Conservation (phyloP, 164 flowering plant species). For the Macadamia tetraphylla region DNA sequence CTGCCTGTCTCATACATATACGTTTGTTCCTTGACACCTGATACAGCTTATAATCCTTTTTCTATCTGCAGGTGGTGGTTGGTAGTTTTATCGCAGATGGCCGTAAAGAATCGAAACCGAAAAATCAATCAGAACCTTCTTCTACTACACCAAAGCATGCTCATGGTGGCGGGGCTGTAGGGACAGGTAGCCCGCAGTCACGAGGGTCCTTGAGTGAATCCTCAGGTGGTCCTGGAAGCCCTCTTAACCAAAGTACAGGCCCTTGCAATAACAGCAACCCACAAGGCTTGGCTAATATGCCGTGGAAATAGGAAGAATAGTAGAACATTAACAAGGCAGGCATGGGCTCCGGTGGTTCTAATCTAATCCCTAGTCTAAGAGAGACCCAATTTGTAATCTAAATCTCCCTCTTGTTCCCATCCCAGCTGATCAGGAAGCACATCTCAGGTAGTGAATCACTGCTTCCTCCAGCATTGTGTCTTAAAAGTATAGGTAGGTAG, state of each 20-base stretch:
- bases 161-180: slow-evolving; percentile 30
- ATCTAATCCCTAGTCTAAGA: no score
- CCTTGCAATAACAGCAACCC: slow-evolving; percentile 49
- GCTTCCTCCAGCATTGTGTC: no score
- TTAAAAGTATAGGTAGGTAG: no score
- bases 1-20: no score
- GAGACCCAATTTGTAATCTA: no score
- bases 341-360: no score
- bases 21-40: no score
- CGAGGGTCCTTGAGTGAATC: slow-evolving; percentile 75
- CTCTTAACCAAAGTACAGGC: slow-evolving; percentile 61
- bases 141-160: slow-evolving; percentile 30
- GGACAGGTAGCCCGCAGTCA: slow-evolving; percentile 62
- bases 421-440: no score
- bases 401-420: no score
- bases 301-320: slow-evolving; percentile 48
- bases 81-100: slow-evolving; percentile 69
- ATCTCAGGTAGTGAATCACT: no score
- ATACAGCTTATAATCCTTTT: neutral
- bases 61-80: slow-evolving; percentile 57
- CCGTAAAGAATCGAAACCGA: slow-evolving; percentile 41
- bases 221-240: slow-evolving; percentile 84
- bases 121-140: slow-evolving; percentile 30
- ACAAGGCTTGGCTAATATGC: slow-evolving; percentile 42
- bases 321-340: no score